Evolutionary conservation across 2,329 filamentous ascomycete genomes (phyloP).

Genomic region (Neurospora sp.): DNA sequence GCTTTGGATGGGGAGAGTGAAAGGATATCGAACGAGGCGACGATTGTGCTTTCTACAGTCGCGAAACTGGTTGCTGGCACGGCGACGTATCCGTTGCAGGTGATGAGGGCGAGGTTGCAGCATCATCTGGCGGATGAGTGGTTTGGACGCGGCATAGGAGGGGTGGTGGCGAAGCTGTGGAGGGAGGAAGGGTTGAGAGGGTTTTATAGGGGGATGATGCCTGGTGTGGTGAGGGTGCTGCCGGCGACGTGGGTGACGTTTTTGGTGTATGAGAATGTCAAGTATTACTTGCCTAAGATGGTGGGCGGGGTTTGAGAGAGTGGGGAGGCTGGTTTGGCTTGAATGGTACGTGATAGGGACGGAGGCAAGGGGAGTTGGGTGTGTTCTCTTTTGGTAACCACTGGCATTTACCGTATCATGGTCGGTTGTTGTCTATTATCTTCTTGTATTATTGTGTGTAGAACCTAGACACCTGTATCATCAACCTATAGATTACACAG

Average conservation of each 20-base stretch:
- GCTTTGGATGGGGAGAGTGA: not conserved
- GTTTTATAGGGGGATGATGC: slow-evolving; percentile 85
- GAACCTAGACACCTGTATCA: not conserved
- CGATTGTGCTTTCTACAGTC: slow-evolving; percentile 65
- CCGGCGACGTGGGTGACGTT: slow-evolving; percentile 96
- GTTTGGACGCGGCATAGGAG: slow-evolving; percentile 60
- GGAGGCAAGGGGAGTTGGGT: not conserved
- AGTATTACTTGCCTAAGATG: slow-evolving; percentile 53
- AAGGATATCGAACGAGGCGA: slow-evolving; percentile 59
- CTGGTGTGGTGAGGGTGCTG: slow-evolving; percentile 82
- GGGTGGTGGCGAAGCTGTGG: slow-evolving; percentile 68
- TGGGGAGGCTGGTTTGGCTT: no score
- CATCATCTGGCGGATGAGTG: slow-evolving; percentile 70
- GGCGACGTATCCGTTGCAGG: slow-evolving; percentile 90
- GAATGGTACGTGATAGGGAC: not conserved
- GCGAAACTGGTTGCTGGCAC: slow-evolving; percentile 86
- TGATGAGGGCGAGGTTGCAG: slow-evolving; percentile 79
- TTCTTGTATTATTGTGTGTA: not conserved
- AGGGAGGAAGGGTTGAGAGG: slow-evolving; percentile 66
- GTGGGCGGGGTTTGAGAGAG: not conserved
- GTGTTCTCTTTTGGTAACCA: not conserved
- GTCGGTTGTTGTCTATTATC: no score
- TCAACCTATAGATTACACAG: no score
- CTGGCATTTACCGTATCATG: not conserved
- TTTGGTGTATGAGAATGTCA: slow-evolving; percentile 91